Conservation (phyloP, 257 asterid genomes). For the Knoxia roxburghii region DNA sequence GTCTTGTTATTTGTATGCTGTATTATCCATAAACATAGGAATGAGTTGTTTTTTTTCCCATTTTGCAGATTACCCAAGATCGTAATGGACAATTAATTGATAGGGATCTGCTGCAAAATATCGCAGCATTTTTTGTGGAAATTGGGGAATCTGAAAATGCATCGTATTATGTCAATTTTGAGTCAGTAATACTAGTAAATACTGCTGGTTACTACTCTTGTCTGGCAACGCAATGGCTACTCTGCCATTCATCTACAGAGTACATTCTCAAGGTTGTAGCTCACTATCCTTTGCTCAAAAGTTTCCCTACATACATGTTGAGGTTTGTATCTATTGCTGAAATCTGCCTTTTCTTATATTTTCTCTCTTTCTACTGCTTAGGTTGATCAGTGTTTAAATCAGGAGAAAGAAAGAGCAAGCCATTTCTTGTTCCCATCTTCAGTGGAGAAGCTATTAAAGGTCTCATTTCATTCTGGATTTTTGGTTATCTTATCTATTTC, state of each 20-base stretch:
- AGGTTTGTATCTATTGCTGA: not conserved
- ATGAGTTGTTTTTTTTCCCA: not conserved
- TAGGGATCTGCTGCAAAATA: slow-evolving; percentile 13
- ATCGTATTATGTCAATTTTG: slow-evolving; percentile 12
- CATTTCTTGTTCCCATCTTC: slow-evolving; percentile 11
- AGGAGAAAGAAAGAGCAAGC: slow-evolving; percentile 15
- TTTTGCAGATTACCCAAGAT: slow-evolving; percentile 17
- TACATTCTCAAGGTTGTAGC: slow-evolving; percentile 16
- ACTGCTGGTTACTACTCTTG: slow-evolving; percentile 13
- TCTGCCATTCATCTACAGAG: slow-evolving; percentile 17
- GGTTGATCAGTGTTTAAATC: slow-evolving; percentile 18
- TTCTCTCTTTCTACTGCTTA: not conserved
- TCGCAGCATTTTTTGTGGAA: slow-evolving; percentile 20
- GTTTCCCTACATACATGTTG: not conserved
- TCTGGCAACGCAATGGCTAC: slow-evolving; percentile 18
- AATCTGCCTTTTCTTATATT: not conserved
- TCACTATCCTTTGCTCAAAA: not conserved
- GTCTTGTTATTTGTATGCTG: not conserved
- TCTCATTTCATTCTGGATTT: not conserved
- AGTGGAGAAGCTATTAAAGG: slow-evolving; percentile 24
- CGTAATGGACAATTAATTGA: slow-evolving; percentile 21
- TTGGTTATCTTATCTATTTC: not conserved
- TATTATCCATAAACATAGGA: not conserved
- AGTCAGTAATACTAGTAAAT: slow-evolving; percentile 19
- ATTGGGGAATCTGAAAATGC: slow-evolving; percentile 3